phyloP scores from a whole-genome alignment of 2,329 filamentous ascomycete genomes.

The Chlorencoelia australis region DNA sequence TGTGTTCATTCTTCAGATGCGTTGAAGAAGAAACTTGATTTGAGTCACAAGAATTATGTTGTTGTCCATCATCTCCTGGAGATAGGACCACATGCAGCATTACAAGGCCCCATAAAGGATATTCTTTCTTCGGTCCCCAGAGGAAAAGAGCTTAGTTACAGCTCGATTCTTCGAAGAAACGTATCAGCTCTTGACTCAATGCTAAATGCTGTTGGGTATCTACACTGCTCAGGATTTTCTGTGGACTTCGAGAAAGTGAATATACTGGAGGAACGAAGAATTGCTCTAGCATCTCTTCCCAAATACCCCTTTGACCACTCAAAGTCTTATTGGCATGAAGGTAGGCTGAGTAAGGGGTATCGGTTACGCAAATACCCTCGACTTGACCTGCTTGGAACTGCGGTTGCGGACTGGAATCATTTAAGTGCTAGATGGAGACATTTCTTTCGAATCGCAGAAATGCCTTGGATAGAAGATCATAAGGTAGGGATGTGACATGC shows the following conservation, averaged over 20 bases:
- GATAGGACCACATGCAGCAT: slow-evolving; percentile 10
- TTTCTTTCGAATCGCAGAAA: slow-evolving; percentile 16
- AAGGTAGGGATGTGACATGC: too few relatives aligned
- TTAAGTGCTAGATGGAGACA: slow-evolving; percentile 25
- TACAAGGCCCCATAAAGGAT: slow-evolving; percentile 6
- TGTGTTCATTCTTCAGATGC: background rate
- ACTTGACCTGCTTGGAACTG: slow-evolving; percentile 26
- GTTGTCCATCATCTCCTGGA: slow-evolving; percentile 5
- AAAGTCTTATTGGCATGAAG: slow-evolving; percentile 42
- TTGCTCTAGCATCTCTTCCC: slow-evolving; percentile 34
- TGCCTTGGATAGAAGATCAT: slow-evolving; percentile 19
- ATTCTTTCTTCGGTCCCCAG: background rate
- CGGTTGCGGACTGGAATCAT: slow-evolving; percentile 11
- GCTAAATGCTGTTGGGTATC: background rate
- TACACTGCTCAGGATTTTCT: background rate
- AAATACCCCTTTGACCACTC: slow-evolving; percentile 43
- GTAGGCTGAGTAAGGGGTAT: slow-evolving; percentile 35
- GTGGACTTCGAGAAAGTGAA: background rate
- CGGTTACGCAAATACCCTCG: slow-evolving; percentile 36
- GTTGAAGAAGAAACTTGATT: background rate
- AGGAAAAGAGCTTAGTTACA: background rate
- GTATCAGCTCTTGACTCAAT: background rate
- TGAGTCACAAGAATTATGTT: background rate
- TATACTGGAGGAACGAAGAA: background rate
- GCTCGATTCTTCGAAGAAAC: background rate